Evolutionary conservation across 257 asterid genomes (phyloP), one percentile per base, ranked within the genome.

Genomic region (Ajuga chamaepitys): DNA sequence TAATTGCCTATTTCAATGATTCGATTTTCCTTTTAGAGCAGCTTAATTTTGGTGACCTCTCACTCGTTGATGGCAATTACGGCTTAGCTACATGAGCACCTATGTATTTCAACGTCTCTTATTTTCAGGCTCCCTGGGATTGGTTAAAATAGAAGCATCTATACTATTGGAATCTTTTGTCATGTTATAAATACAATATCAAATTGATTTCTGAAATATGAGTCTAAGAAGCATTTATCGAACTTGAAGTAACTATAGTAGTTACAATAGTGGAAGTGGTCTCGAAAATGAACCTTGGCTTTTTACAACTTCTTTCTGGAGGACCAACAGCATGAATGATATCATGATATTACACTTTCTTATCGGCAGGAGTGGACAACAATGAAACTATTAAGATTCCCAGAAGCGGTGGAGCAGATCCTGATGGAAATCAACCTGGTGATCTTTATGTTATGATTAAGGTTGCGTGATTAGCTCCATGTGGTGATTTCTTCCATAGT

Each of bases 401-500:
- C 18, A 80, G 88, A 79, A 79, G 88, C 66, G 98, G 98, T 69
- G 97, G 98, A 58, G 91, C 95, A 37, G 98, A 93, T 80, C 97
- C 97, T 67, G 96, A 89, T 65, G 97, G 98, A 71, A 89, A 61
- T 72, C 95, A 74, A 64, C 89, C 91, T 30, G 96, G 98, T 58
- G 95, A 89, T 84, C 95, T 93, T 52, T 80, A 68, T 71, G 96
- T 89, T 64, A 70, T 69, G 48, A 58, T 93, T 45, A 93, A 85
- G 98, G 98, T 92, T 59, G 47, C 44, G 68, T 62, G 22, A 53
- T 58, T 72, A 64, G 63, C 71, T 56, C 56, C 58, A 48, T 44
- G 13, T 46, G 60, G 7, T 21, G 52, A 63, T 68, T 67, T 44
- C 16, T 20, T 52, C 7, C 13, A 25, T 64, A 58, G 34, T n/a